Conservation (phyloP, 306 rosid species). For the Cucurbita moschata region DNA sequence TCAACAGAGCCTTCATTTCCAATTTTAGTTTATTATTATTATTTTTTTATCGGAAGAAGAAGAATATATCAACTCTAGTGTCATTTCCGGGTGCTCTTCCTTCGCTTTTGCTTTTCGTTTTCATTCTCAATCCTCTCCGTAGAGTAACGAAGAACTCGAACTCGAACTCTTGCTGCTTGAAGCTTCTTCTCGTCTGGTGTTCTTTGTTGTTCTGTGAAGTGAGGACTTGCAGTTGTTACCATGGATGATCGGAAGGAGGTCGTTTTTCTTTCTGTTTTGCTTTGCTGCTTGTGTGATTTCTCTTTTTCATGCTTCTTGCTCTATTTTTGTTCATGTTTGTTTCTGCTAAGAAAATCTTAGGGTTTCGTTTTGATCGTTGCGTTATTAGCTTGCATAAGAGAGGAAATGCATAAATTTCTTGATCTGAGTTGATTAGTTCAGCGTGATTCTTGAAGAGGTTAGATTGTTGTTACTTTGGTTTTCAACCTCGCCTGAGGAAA, state of each 20-base stretch:
- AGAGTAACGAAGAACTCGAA: background rate
- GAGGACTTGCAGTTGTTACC: constrained; percentile 14
- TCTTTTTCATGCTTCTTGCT: background rate
- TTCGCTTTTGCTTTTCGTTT: background rate
- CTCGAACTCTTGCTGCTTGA: background rate
- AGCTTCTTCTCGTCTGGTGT: background rate
- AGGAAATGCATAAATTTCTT: background rate
- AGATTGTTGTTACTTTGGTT: background rate
- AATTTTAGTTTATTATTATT: background rate
- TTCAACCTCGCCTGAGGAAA: background rate
- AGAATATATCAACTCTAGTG: background rate
- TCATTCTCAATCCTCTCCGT: background rate
- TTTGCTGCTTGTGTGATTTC: background rate
- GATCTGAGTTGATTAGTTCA: background rate
- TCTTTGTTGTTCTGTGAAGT: background rate
- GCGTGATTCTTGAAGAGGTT: background rate
- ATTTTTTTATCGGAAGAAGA: background rate
- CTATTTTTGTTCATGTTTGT: constrained; percentile 1
- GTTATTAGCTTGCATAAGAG: background rate
- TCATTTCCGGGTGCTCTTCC: background rate
- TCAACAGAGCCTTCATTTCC: background rate
- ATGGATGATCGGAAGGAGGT: constrained; percentile 97
- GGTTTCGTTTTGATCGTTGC: background rate
- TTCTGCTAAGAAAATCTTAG: background rate
- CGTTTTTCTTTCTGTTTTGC: constrained; percentile 7